A percentile compares a stretch with the other conserved stretches of the same genome.
These are phyloP conservation scores for Vanrija sp. DNA, from an alignment of 1,284 basidiomycete species.

Conservation along the genomic window DNA sequence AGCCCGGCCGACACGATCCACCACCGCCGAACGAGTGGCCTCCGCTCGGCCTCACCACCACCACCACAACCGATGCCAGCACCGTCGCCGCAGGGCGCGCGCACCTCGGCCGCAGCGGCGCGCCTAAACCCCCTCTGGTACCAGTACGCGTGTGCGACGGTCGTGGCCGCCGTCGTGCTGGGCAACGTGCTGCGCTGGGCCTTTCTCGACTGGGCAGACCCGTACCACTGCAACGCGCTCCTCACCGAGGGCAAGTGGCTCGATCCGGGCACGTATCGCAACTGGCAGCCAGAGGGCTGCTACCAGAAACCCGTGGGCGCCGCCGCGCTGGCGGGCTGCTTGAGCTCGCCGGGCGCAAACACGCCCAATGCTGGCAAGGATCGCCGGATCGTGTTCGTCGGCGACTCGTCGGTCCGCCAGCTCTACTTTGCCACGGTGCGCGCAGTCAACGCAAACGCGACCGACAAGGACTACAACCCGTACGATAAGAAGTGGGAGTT, in stretches of 20 bases:
- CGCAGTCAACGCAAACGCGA: conserved; percentile 35
- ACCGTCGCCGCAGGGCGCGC: no score
- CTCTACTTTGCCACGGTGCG: conserved; percentile 72
- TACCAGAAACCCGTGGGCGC: conserved; percentile 20
- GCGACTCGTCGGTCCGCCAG: conserved; percentile 76
- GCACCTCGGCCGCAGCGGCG: conserved; percentile 1
- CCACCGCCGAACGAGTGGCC: no score
- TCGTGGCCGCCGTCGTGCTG: conserved; percentile 42
- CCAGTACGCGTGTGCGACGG: conserved; percentile 46
- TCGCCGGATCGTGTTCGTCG: conserved; percentile 63
- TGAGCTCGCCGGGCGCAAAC: conserved; percentile 20
- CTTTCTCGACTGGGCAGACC: conserved; percentile 61
- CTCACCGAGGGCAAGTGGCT: conserved; percentile 73
- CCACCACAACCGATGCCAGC: no score
- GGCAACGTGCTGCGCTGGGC: conserved; percentile 47
- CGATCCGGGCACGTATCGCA: conserved; percentile 57
- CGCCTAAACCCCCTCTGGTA: conserved; percentile 48
- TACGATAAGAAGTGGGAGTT: conserved; percentile 28
- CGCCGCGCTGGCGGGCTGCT: conserved; percentile 22
- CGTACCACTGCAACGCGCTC: conserved; percentile 66
- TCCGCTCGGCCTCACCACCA: no score
- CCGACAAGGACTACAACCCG: conserved; percentile 12
- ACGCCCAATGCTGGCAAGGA: conserved; percentile 11
- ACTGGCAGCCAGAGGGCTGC: conserved; percentile 78
- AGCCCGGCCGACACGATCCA: no score